Evolutionary conservation across 805 yeast species (phyloP), one percentile per base, ranked within the genome.

Genomic region (Geotrichum ghanense): DNA sequence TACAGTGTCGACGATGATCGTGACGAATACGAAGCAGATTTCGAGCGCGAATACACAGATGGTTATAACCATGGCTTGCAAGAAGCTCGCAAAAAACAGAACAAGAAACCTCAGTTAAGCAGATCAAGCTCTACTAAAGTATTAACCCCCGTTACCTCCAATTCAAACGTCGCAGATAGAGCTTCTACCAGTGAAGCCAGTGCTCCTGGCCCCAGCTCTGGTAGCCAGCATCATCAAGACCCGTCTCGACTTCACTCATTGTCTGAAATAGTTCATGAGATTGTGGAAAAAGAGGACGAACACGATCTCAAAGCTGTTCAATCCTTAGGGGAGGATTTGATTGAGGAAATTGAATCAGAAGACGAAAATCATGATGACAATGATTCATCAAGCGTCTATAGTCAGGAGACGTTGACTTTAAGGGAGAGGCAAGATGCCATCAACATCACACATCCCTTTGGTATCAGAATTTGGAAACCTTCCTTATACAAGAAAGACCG

Each of bases 381-480:
- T 22, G 63, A 52, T 24, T 47, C 52, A 3, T 52, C 58, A 39
- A 60, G 61, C 31, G 55, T 61, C 5, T 61, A 73, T 1, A 78
- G 95, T 0, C 60, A 76, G 22, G 97, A 90, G 62, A 83, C 95
- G 3, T 81, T 84, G 60, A 92, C 95, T 3, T 71, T 90, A 46
- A 73, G 92, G 50, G 95, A 89, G 55, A 79, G 97, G 53, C 98
- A 92, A 64, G 89, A 85, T 55, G 98, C 98, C n/a, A 92, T 92
- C 60, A 92, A 92, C 61, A 80, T 84, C 46, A 88, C 97, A 3
- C 98, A 92, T 69, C 98, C 98, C 0, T 92, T 92, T 59, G 98
- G 98, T 73, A 90, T 92, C 42, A 83, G 95, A 63, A 86, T 92
- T 56, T 92, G 98, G 98, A 92, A 92, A 60, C 98, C 98, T 1